Percentiles rank a stretch among this genome's conserved stretches.
phyloP scores from a whole-genome alignment of 2,329 filamentous ascomycete species.

The Fusarium torulosum region DNA sequence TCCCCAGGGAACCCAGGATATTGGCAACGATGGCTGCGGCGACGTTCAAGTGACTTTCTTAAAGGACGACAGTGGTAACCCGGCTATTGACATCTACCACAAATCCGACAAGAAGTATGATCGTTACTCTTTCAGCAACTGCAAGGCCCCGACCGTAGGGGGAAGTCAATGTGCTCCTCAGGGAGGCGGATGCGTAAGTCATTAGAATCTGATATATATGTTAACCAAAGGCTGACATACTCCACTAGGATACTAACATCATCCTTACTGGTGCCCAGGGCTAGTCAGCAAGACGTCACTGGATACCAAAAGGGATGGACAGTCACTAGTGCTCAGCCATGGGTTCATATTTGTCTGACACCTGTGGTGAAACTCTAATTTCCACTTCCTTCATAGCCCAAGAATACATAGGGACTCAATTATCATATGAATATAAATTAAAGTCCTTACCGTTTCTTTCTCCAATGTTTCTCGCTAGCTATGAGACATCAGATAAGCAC shows the following conservation, averaged over 20 bases:
- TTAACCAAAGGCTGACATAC: neutral
- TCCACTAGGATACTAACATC: neutral
- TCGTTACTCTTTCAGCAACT: neutral
- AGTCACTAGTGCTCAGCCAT: no score
- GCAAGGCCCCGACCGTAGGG: neutral
- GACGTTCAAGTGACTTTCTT: constrained; percentile 3
- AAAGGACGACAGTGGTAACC: neutral
- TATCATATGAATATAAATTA: no score
- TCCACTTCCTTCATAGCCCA: no score
- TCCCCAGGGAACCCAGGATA: neutral
- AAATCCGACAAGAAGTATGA: neutral
- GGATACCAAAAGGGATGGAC: no score
- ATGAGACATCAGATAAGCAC: no score
- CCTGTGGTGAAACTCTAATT: no score
- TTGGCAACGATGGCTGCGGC: neutral
- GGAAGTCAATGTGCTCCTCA: neutral
- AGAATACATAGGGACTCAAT: no score
- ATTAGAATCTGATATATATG: neutral
- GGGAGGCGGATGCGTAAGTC: constrained; percentile 2
- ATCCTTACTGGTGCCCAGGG: neutral
- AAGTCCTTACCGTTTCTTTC: no score
- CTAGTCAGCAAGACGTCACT: neutral
- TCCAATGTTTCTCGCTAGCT: no score
- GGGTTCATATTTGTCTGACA: no score
- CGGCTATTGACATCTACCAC: neutral